phyloP scores from a whole-genome alignment of 257 asterid species.

The Solanum piurae region DNA sequence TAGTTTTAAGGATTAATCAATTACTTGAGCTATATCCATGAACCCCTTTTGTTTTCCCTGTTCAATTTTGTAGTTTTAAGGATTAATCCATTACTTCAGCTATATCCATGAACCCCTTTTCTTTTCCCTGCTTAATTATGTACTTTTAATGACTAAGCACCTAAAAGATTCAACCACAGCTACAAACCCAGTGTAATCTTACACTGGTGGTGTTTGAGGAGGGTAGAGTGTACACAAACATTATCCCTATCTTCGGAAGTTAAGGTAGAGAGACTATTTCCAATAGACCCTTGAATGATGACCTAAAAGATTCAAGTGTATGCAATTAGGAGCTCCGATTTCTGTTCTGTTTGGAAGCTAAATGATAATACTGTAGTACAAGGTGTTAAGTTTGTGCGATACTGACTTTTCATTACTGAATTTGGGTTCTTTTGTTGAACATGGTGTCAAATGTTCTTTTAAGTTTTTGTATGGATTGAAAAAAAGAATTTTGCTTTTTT shows the following conservation, averaged over 20 bases:
- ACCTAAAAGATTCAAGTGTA: neutral
- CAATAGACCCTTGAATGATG: neutral
- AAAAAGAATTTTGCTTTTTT: neutral
- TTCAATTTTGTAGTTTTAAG: neutral
- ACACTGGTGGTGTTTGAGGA: neutral
- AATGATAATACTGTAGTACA: neutral
- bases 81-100: neutral
- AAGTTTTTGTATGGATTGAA: neutral
- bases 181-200: neutral
- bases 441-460: neutral
- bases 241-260: neutral
- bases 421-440: neutral
- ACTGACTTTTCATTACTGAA: neutral
- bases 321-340: neutral
- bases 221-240: neutral
- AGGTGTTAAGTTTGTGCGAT: neutral
- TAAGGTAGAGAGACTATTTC: neutral
- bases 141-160: neutral
- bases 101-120: neutral
- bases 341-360: neutral
- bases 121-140: neutral
- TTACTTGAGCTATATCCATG: neutral
- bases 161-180: neutral
- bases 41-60: neutral
- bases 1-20: neutral